phyloP scores from a whole-genome alignment of 2,329 filamentous ascomycete genomes.

The Davidsoniella eucalypti region DNA sequence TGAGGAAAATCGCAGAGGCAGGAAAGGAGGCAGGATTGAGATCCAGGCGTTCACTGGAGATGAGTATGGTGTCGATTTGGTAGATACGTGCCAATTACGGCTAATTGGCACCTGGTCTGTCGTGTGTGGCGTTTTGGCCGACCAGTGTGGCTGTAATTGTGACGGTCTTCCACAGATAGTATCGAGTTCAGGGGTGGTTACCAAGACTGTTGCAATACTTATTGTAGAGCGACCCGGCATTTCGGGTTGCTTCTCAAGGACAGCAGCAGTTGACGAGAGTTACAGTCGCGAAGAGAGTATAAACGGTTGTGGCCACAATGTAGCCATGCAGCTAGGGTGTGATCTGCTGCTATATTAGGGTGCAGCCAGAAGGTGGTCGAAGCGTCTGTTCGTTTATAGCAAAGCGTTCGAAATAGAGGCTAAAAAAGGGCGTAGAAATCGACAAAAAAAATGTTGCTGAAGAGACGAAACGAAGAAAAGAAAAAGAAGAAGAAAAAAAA shows the following conservation, averaged over 20 bases:
- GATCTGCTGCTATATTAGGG: too few relatives aligned
- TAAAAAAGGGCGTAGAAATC: background rate
- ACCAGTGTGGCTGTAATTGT: background rate
- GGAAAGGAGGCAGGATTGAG: background rate
- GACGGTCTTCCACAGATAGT: background rate
- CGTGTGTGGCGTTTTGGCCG: background rate
- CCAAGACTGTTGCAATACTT: background rate
- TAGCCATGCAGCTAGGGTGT: too few relatives aligned
- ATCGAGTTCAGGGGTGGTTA: background rate
- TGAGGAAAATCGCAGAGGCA: background rate
- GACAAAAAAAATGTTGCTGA: background rate
- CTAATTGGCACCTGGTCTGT: background rate
- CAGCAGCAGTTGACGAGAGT: too few relatives aligned
- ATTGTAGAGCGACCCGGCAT: too few relatives aligned
- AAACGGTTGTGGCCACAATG: too few relatives aligned
- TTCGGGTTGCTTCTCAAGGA: too few relatives aligned
- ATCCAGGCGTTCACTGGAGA: conserved; percentile 2
- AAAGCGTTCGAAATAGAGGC: too few relatives aligned
- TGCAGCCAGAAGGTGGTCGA: too few relatives aligned
- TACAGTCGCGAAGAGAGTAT: too few relatives aligned
- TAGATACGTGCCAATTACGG: background rate
- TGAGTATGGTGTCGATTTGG: conserved; percentile 1
- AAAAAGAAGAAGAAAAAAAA: background rate
- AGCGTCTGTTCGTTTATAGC: too few relatives aligned
- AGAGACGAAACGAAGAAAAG: background rate